phyloP scores from a whole-genome alignment of 169 alveolate genomes.

The Cryptosporidium tyzzeri region DNA sequence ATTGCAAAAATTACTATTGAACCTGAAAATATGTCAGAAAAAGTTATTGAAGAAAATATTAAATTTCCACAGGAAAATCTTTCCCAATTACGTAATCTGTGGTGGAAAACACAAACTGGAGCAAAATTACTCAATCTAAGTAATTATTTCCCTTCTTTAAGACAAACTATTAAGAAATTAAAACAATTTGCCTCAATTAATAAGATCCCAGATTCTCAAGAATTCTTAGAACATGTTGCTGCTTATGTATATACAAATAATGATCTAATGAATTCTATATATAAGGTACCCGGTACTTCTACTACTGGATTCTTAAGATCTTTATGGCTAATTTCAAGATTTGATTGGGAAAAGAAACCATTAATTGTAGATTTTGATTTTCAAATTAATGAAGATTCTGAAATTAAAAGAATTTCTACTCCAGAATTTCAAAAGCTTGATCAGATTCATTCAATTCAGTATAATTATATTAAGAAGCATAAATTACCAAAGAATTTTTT shows the following conservation, averaged over 20 bases:
- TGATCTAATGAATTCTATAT: constrained; percentile 4
- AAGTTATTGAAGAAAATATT: constrained; percentile 24
- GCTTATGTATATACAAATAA: constrained; percentile 45
- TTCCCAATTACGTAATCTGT: constrained; percentile 21
- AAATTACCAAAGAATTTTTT: constrained; percentile 1
- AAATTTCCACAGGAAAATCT: not conserved
- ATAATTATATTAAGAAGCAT: constrained; percentile 17
- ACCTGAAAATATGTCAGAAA: constrained; percentile 18
- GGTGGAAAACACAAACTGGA: constrained; percentile 54
- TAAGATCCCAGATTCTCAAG: constrained; percentile 45
- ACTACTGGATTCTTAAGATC: constrained; percentile 66
- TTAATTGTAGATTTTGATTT: constrained; percentile 46
- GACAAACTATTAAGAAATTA: constrained; percentile 40
- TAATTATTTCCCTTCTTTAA: constrained; percentile 53
- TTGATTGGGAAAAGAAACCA: constrained; percentile 60
- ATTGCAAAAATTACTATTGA: constrained; percentile 27
- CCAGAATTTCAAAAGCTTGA: constrained; percentile 35
- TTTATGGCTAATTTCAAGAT: constrained; percentile 25
- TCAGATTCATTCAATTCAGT: constrained; percentile 17
- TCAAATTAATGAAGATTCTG: constrained; percentile 26
- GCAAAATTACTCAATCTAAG: constrained; percentile 23
- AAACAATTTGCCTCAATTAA: constrained; percentile 46
- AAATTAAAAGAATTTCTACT: not conserved
- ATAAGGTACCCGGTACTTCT: constrained; percentile 19
- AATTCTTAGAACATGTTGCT: constrained; percentile 57